These are phyloP conservation scores for Aschersonia sp. DNA, from an alignment of 2,329 filamentous ascomycete species.

Conservation along the genomic window DNA sequence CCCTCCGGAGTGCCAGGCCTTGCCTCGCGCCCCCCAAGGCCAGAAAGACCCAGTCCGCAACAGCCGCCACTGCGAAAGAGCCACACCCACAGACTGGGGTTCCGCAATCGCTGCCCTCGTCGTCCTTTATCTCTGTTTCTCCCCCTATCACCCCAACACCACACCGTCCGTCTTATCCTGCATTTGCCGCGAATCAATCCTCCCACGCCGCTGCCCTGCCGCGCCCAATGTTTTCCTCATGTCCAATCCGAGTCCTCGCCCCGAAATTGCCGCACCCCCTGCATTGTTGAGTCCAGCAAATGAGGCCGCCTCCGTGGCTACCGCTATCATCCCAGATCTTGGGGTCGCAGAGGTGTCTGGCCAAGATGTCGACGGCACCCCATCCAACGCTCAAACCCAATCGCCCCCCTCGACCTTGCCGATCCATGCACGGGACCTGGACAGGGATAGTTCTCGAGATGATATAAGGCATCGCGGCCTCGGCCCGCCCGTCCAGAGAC, in stretches of 20 bases:
- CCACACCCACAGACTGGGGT: background rate
- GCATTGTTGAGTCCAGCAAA: conserved; percentile 23
- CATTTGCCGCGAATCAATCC: conserved; percentile 9
- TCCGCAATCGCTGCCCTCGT: conserved; percentile 1
- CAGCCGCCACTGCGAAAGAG: no score
- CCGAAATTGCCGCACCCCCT: conserved; percentile 41
- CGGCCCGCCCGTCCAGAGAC: conserved; percentile 16
- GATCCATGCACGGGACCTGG: conserved; percentile 1
- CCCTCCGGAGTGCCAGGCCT: no score
- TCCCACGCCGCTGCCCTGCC: conserved; percentile 11
- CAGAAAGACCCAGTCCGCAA: no score
- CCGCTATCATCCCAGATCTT: conserved; percentile 2
- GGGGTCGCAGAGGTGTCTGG: conserved; percentile 6
- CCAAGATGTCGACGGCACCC: conserved; percentile 4
- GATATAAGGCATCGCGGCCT: conserved; percentile 32
- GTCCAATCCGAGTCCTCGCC: conserved; percentile 34
- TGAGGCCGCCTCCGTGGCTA: background rate
- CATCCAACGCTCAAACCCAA: background rate
- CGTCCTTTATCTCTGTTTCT: conserved; percentile 3
- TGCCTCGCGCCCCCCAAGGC: no score
- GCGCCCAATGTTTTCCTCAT: conserved; percentile 43
- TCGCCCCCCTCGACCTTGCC: conserved; percentile 1
- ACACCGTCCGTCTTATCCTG: conserved; percentile 6
- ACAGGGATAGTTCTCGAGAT: conserved; percentile 1
- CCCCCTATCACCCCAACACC: conserved; percentile 7